phyloP scores from a whole-genome alignment of 148 eudicot species.

The Rhododendron williamsianum region DNA sequence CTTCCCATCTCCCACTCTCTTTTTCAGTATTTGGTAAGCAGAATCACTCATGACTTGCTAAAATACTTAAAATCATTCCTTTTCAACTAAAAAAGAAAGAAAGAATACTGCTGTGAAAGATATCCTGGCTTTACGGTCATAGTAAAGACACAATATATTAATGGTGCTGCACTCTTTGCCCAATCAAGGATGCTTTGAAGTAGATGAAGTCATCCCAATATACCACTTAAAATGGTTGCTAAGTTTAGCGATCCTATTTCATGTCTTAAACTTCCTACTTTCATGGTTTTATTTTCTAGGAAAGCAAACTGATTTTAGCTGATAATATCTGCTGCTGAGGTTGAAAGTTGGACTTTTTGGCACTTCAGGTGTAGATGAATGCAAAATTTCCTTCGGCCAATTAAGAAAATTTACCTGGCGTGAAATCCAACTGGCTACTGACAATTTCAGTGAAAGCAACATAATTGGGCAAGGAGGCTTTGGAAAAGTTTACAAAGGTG shows the following conservation, averaged over 20 bases:
- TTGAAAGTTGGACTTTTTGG: not conserved
- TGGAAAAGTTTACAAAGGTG: constrained; percentile 89
- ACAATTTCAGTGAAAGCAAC: constrained; percentile 66
- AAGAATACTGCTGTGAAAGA: not conserved
- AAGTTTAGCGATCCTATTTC: not conserved
- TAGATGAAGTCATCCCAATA: not conserved
- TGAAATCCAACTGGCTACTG: constrained; percentile 76
- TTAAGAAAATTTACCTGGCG: constrained; percentile 86
- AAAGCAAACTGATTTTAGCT: not conserved
- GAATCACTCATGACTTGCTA: not conserved
- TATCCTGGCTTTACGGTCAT: not conserved
- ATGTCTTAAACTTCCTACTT: not conserved
- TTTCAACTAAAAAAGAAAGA: not conserved
- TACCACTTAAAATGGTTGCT: not conserved
- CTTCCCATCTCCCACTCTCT: not conserved
- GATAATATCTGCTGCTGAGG: not conserved
- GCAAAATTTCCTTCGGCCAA: constrained; percentile 71
- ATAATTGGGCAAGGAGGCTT: constrained; percentile 96
- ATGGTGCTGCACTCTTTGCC: not conserved
- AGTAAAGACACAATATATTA: not conserved
- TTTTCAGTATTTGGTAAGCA: not conserved
- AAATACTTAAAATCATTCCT: not conserved
- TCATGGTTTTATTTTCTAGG: not conserved
- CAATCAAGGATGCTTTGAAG: not conserved
- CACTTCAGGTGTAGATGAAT: constrained; percentile 67